These are phyloP conservation scores for Suillus luteus DNA, from an alignment of 768 basidiomycete species.

Conservation along the genomic window DNA sequence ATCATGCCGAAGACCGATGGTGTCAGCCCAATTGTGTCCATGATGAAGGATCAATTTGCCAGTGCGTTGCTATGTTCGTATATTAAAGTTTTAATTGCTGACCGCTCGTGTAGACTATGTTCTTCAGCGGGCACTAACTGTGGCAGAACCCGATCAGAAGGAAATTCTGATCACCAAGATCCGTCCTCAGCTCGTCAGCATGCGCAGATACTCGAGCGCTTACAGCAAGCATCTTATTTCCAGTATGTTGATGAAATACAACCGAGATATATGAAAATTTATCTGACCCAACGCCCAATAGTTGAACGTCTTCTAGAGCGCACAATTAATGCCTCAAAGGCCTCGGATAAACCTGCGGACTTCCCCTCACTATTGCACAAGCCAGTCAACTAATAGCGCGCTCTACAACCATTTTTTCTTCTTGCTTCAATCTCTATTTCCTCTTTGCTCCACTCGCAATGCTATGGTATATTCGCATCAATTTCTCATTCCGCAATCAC, in stretches of 20 bases:
- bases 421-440: conserved; percentile 18
- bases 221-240: conserved; percentile 82
- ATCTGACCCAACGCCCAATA: conserved; percentile 25
- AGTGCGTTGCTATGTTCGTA: conserved; percentile 54
- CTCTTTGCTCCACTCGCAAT: conserved; percentile 33
- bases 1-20: conserved; percentile 67
- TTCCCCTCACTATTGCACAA: conserved; percentile 32
- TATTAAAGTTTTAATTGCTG: conserved; percentile 9
- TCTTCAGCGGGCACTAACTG: conserved; percentile 72
- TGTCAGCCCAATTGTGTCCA: conserved; percentile 61
- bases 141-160: conserved; percentile 73
- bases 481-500: conserved; percentile 34
- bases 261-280: conserved; percentile 21
- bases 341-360: conserved; percentile 32
- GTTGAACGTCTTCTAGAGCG: conserved; percentile 73
- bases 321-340: conserved; percentile 35
- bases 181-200: conserved; percentile 64
- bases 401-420: conserved; percentile 15
- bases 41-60: conserved; percentile 88
- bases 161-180: conserved; percentile 63
- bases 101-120: conserved; percentile 67
- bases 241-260: conserved; percentile 49
- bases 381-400: conserved; percentile 24
- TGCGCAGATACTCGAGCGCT: conserved; percentile 70
- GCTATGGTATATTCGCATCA: conserved; percentile 40